These are phyloP conservation scores for Ophiosphaerella herpotricha DNA, from an alignment of 2,329 filamentous ascomycete genomes.

Conservation along the genomic window DNA sequence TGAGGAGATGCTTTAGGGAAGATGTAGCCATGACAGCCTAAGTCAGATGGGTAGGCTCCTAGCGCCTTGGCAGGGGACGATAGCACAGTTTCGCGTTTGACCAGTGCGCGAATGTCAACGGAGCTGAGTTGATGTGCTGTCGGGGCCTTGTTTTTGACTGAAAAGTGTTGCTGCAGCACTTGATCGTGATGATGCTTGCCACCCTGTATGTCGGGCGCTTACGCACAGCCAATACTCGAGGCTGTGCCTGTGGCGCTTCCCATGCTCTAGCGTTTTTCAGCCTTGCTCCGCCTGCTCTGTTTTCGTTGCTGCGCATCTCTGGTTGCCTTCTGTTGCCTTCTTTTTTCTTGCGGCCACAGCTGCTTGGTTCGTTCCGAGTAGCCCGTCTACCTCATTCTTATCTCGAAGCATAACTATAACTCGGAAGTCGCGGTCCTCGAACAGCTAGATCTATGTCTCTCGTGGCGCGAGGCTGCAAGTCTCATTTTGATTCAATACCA, in stretches of 20 bases:
- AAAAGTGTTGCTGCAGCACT: background rate
- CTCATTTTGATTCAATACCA: too few relatives aligned
- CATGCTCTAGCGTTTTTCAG: constrained; percentile 3
- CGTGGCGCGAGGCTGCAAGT: too few relatives aligned
- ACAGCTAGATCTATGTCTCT: too few relatives aligned
- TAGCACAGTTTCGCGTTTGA: too few relatives aligned
- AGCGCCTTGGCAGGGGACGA: constrained; percentile 13
- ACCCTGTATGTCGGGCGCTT: constrained; percentile 2
- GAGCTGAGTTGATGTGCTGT: too few relatives aligned
- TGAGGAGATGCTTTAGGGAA: constrained; percentile 28
- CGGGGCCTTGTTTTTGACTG: too few relatives aligned
- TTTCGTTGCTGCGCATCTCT: background rate
- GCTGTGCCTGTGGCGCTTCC: constrained; percentile 7
- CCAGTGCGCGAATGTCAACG: too few relatives aligned
- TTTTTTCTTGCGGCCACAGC: background rate
- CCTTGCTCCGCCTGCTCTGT: constrained; percentile 18
- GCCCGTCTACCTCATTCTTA: too few relatives aligned
- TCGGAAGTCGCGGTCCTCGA: too few relatives aligned
- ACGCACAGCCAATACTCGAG: background rate
- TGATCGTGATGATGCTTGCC: background rate
- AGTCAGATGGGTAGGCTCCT: background rate
- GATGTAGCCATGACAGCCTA: constrained; percentile 11
- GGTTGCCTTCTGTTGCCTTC: background rate
- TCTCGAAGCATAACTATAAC: too few relatives aligned
- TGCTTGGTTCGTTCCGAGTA: background rate